phyloP scores from a whole-genome alignment of 1,284 basidiomycete species.

The Puccinia coronata region DNA sequence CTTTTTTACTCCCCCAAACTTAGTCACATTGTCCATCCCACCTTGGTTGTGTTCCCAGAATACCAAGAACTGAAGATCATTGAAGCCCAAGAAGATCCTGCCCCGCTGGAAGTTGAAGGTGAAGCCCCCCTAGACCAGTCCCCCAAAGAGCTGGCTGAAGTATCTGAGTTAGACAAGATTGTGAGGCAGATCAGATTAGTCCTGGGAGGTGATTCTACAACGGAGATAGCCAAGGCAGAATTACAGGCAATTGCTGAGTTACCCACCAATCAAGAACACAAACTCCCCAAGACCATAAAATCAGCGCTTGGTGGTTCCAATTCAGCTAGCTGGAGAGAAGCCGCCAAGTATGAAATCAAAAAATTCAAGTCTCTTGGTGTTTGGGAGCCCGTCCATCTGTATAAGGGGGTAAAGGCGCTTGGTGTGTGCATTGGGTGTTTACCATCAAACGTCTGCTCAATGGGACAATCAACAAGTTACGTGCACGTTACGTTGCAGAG shows the following conservation, averaged over 20 bases:
- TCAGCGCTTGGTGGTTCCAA: neutral
- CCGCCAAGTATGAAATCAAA: neutral
- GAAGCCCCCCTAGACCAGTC: too few relatives aligned
- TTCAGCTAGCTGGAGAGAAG: neutral
- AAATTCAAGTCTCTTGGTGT: neutral
- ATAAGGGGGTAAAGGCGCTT: neutral
- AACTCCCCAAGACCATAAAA: neutral
- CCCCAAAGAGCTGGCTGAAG: too few relatives aligned
- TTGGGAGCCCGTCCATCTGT: neutral
- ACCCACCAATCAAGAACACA: neutral
- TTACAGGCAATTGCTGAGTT: neutral
- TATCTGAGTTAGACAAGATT: neutral
- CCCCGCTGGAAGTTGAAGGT: too few relatives aligned
- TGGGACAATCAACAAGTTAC: neutral
- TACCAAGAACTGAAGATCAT: neutral
- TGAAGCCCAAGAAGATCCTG: neutral
- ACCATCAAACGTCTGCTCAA: neutral
- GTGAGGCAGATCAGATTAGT: neutral
- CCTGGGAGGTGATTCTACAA: neutral
- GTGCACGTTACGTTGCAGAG: conserved; percentile 8
- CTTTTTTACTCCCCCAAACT: neutral
- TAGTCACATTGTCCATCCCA: neutral
- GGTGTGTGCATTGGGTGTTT: conserved; percentile 15
- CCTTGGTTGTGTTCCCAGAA: neutral
- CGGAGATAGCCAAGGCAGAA: neutral